Conservation (phyloP, 345 rosid species). For the Eucalyptus coolabah region DNA sequence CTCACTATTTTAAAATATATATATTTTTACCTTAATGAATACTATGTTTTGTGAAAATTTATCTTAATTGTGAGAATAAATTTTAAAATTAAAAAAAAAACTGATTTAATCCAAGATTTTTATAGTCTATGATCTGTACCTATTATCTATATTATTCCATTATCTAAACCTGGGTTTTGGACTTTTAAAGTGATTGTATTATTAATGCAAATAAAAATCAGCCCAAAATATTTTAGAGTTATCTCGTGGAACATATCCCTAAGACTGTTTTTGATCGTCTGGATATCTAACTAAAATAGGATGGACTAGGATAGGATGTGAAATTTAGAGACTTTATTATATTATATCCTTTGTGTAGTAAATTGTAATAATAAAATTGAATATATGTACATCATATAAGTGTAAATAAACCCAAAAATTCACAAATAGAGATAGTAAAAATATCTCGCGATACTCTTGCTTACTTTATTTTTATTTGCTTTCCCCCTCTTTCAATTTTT, state of each 20-base stretch:
- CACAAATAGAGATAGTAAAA: no score
- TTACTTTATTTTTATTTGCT: no score
- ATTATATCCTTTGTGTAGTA: no score
- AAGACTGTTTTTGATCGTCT: background rate
- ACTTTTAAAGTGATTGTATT: background rate
- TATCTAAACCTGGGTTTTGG: background rate
- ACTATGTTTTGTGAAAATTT: background rate
- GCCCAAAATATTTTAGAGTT: background rate
- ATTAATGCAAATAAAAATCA: background rate
- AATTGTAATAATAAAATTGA: no score
- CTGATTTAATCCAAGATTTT: background rate
- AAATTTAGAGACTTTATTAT: no score
- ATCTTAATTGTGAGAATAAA: background rate
- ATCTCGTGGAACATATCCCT: background rate
- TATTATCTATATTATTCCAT: background rate
- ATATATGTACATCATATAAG: no score
- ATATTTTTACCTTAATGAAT: background rate
- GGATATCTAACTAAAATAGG: no score
- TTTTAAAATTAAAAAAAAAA: background rate
- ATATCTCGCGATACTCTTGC: no score
- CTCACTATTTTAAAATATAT: background rate
- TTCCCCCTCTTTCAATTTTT: no score
- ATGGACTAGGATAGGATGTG: no score
- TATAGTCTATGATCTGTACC: background rate
- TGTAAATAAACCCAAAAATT: no score